Conservation (phyloP, 2,329 filamentous ascomycete genomes). For the Pseudogymnoascus sp. region DNA sequence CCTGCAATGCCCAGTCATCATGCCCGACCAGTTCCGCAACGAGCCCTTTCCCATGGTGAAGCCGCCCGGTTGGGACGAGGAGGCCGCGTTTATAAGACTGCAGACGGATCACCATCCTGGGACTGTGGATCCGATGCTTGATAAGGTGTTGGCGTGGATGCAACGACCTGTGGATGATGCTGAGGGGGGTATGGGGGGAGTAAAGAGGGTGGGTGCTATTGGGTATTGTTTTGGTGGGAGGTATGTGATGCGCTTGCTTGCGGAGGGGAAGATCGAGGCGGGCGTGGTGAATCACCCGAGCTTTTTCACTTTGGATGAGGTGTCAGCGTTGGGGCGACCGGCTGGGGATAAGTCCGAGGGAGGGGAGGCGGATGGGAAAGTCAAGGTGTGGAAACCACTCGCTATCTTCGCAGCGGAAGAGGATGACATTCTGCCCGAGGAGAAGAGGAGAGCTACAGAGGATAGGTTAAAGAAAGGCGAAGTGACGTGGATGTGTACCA, state of each 20-base stretch:
- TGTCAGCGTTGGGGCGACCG: background rate
- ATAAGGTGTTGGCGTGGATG: slow-evolving; percentile 34
- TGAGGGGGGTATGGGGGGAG: slow-evolving; percentile 24
- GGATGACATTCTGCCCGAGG: background rate
- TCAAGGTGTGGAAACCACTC: background rate
- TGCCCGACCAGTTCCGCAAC: slow-evolving; percentile 31
- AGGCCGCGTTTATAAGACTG: background rate
- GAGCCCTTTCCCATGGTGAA: slow-evolving; percentile 60
- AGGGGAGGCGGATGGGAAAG: background rate
- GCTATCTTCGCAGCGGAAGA: background rate
- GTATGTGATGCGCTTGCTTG: slow-evolving; percentile 57
- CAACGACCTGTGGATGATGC: background rate
- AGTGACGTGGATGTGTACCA: background rate
- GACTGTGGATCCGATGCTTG: slow-evolving; percentile 29
- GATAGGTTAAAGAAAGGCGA: background rate
- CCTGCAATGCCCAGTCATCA: slow-evolving; percentile 14
- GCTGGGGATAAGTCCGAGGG: background rate
- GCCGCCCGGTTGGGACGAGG: slow-evolving; percentile 54
- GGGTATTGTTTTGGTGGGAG: slow-evolving; percentile 69
- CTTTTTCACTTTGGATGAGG: slow-evolving; percentile 52
- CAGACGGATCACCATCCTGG: background rate
- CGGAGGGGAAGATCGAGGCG: slow-evolving; percentile 52
- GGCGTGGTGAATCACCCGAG: slow-evolving; percentile 67
- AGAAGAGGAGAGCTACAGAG: background rate
- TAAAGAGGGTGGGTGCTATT: slow-evolving; percentile 45